Percentiles rank a stretch among this genome's conserved stretches.
These are phyloP conservation scores for Colletotrichum chlorophyti DNA, from an alignment of 2,329 filamentous ascomycete genomes.

Conservation along the genomic window DNA sequence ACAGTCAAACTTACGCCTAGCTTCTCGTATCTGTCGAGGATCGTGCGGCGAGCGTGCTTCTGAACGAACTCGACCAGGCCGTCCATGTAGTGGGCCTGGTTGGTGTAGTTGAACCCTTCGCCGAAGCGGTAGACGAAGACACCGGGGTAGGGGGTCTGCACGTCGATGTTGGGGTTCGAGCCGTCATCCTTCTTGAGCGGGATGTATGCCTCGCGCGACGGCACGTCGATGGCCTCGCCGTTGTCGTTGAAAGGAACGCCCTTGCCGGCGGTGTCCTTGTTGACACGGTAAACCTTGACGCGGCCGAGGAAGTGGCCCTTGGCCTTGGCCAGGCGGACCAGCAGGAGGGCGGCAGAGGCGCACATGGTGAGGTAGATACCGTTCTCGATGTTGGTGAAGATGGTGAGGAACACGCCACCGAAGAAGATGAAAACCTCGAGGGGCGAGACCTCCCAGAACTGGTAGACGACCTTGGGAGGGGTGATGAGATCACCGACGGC, in stretches of 20 bases:
- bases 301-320: conserved; percentile 55
- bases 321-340: conserved; percentile 53
- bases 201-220: conserved; percentile 45
- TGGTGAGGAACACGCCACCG: conserved; percentile 67
- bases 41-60: conserved; percentile 47
- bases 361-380: conserved; percentile 57
- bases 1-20: conserved; percentile 54
- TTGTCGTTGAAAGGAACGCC: conserved; percentile 28
- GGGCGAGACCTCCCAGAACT: conserved; percentile 80
- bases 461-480: conserved; percentile 75
- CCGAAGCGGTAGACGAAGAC: conserved; percentile 59
- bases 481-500: conserved; percentile 80
- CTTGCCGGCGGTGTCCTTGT: conserved; percentile 27
- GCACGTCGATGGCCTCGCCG: conserved; percentile 23
- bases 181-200: conserved; percentile 48
- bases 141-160: conserved; percentile 53
- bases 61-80: conserved; percentile 47
- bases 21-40: conserved; percentile 50
- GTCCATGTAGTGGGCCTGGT: conserved; percentile 56
- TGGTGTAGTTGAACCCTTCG: conserved; percentile 60
- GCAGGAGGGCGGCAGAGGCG: conserved; percentile 49
- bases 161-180: conserved; percentile 50
- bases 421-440: conserved; percentile 80
- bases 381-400: conserved; percentile 57
- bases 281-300: conserved; percentile 34